Conservation (phyloP, 2,329 filamentous ascomycete genomes). For the Thielaviopsis musarum region DNA sequence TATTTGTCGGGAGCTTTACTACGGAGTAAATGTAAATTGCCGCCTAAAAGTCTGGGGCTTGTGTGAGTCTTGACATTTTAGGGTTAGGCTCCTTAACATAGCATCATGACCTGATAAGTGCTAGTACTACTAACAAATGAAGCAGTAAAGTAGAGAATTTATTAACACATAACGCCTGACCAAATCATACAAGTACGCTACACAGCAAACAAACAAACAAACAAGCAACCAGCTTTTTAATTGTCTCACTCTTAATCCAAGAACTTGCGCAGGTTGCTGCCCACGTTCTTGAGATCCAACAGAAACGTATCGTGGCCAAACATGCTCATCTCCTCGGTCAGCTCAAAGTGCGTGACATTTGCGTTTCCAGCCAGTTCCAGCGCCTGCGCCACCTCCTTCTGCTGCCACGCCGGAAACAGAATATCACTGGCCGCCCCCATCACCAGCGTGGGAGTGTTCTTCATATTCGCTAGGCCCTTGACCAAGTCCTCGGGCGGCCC, state of each 20-base stretch:
- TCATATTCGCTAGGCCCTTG: constrained; percentile 51
- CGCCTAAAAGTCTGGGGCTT: too few species aligned
- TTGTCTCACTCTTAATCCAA: constrained; percentile 32
- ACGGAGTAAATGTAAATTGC: too few species aligned
- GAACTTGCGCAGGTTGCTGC: constrained; percentile 67
- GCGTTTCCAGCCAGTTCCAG: constrained; percentile 62
- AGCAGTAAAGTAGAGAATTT: too few species aligned
- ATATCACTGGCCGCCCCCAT: constrained; percentile 94
- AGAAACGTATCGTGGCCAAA: constrained; percentile 97
- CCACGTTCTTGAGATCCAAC: constrained; percentile 80
- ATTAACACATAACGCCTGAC: too few species aligned
- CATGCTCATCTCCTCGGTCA: constrained; percentile 83
- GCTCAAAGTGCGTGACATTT: constrained; percentile 70
- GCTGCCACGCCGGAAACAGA: constrained; percentile 94
- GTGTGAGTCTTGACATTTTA: too few species aligned
- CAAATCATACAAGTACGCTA: not conserved
- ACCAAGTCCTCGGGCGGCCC: constrained; percentile 65
- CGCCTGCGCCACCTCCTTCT: constrained; percentile 80
- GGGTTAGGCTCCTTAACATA: too few species aligned
- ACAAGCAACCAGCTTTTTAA: not conserved
- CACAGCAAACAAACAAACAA: not conserved
- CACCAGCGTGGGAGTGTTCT: constrained; percentile 67
- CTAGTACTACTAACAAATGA: too few species aligned
- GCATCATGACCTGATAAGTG: too few species aligned
- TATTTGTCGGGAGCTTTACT: too few species aligned